phyloP scores from a whole-genome alignment of 129 eudicot species.

The Rutidosis leptorrhynchoides region DNA sequence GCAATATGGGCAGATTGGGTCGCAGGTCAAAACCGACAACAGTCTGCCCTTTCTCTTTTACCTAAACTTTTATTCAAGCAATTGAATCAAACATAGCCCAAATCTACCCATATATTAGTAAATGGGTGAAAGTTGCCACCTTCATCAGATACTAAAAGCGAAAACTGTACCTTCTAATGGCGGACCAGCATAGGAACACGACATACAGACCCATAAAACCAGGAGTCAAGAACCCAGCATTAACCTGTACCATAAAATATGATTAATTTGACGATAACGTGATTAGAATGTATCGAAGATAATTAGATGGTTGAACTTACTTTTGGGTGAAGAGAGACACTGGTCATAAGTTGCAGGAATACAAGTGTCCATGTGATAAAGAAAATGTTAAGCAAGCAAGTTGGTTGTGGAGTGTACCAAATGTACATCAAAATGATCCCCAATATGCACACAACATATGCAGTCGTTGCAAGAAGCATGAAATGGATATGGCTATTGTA shows the following conservation, averaged over 20 bases:
- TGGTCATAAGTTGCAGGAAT: conserved; percentile 76
- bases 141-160: neutral
- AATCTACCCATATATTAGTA: neutral
- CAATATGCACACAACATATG: conserved; percentile 63
- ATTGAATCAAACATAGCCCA: neutral
- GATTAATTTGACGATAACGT: neutral
- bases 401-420: conserved; percentile 72
- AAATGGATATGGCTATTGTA: conserved; percentile 56
- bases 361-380: conserved; percentile 74
- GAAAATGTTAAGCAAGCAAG: conserved; percentile 70
- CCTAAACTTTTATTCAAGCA: neutral
- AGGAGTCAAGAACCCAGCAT: conserved; percentile 68
- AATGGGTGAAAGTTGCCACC: conserved; percentile 1
- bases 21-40: no score
- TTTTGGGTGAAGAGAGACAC: conserved; percentile 71
- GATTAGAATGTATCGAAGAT: conserved; percentile 6
- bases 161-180: conserved; percentile 59
- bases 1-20: neutral
- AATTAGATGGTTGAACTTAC: conserved; percentile 32
- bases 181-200: conserved; percentile 89
- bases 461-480: conserved; percentile 60
- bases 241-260: conserved; percentile 43
- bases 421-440: conserved; percentile 77
- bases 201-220: conserved; percentile 80
- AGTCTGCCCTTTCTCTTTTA: no score